These are phyloP conservation scores for Trichoderma orchidacearum DNA, from an alignment of 495 filamentous ascomycete species.

Conservation along the genomic window DNA sequence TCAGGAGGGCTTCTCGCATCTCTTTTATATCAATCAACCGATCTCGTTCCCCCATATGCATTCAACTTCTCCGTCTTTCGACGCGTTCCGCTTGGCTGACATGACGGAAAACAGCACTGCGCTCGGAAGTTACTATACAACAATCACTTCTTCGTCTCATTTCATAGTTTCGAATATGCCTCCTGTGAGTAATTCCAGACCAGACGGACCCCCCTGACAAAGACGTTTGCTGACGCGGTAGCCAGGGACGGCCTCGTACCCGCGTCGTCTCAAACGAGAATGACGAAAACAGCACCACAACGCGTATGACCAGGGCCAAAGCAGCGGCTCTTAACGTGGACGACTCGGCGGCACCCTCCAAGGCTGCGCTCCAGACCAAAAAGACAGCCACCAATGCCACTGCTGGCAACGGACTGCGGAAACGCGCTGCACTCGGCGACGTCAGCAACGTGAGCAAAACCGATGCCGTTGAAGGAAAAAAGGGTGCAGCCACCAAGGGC, in stretches of 20 bases:
- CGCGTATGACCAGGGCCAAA: slow-evolving; percentile 86
- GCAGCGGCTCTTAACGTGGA: slow-evolving; percentile 56
- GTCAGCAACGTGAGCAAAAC: slow-evolving; percentile 86
- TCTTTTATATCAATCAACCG: not conserved
- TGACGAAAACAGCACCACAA: slow-evolving; percentile 72
- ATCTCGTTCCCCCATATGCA: not conserved
- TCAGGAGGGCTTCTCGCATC: not conserved
- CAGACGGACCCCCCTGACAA: not conserved
- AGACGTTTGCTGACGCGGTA: slow-evolving; percentile 3
- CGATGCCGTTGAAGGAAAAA: slow-evolving; percentile 60
- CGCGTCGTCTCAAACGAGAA: slow-evolving; percentile 70
- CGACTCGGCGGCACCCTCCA: slow-evolving; percentile 38
- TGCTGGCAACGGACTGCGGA: slow-evolving; percentile 37
- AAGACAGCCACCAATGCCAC: slow-evolving; percentile 45
- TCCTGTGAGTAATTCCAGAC: slow-evolving; percentile 26
- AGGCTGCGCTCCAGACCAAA: slow-evolving; percentile 58
- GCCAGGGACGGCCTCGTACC: slow-evolving; percentile 18
- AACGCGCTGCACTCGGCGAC: slow-evolving; percentile 74
- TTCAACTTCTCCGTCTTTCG: no score
- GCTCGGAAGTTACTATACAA: not conserved
- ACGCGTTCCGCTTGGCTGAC: not conserved
- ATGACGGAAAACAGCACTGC: not conserved
- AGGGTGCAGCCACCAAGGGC: slow-evolving; percentile 39
- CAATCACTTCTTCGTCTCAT: not conserved
- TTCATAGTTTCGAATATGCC: slow-evolving; percentile 25